These are phyloP conservation scores for Trametes coccinea DNA, from an alignment of 768 basidiomycete genomes.

Conservation along the genomic window DNA sequence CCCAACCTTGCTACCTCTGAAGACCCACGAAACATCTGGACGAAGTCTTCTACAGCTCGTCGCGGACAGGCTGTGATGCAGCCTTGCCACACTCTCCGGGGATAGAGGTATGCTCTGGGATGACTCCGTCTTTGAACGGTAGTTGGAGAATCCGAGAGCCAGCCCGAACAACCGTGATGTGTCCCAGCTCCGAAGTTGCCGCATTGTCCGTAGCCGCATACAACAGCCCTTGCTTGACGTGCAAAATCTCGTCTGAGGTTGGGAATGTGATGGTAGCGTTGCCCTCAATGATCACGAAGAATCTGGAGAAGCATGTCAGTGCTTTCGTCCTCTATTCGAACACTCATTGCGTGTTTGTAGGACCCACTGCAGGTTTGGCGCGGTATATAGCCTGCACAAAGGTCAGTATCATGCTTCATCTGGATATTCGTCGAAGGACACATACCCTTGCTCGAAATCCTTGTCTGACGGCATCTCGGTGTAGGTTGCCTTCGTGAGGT, in stretches of 20 bases:
- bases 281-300: conserved; percentile 4
- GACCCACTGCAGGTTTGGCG: not conserved
- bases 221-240: not conserved
- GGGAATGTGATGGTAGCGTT: conserved; percentile 12
- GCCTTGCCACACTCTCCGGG: not conserved
- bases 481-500: not conserved
- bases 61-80: not conserved
- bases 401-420: not conserved
- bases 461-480: not conserved
- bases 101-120: conserved; percentile 1
- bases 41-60: not conserved
- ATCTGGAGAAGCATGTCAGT: not conserved
- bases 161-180: not conserved
- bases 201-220: conserved; percentile 7
- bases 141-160: conserved; percentile 4
- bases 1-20: no score
- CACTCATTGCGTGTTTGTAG: not conserved
- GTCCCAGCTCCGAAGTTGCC: conserved; percentile 7
- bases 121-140: conserved; percentile 2
- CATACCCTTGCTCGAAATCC: conserved; percentile 1
- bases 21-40: no score
- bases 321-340: no score
- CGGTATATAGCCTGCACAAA: not conserved
- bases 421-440: not conserved
- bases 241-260: not conserved